Base-by-base conservation (phyloP, 345 rosid genomes). In the Sapria himalayana region DNA sequence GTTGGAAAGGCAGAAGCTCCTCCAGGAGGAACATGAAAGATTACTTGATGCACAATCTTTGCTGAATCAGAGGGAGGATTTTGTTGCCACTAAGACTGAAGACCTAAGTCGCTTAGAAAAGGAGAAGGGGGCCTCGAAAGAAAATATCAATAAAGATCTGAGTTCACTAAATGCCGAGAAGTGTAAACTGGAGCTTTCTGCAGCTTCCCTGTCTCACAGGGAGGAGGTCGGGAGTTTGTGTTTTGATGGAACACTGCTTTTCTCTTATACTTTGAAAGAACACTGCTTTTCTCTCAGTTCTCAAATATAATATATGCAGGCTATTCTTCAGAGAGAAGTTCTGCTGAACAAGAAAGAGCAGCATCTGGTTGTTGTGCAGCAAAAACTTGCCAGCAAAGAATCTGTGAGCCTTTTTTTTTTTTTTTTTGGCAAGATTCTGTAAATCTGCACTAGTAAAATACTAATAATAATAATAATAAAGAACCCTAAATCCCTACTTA, bases 31-130 rank as follows among this genome's bases (percentile, higher is more conserved):
- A 61, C 81, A 82, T 22, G 77, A 74, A 64, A 62, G 74, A 22
- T 59, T 89, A 44, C 72, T 84, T 32, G 84, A 82, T 51, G 75
- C 68, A 34, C 86, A 82, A 60, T 60, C 69, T 52, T 66, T 62
- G 9, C 70, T 82, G 46, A 82, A 73, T 58, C 79, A 73, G 58
- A 75, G 95, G 64, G 95, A 89, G 69, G 93, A 74, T 14, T 56
- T 69, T 57, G 62, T 79, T 51, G 70, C 71, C 49, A 54, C 57
- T 43, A 73, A 70, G 63, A 65, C 77, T 40, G 77, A 67, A 56
- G 93, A 89, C 54, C 45, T 82, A 48, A 60, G 51, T 57, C 74
- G 36, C 46, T 43, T 69, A 32, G 73, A 73, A 37, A 79, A 69
- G 54, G 67, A 64, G 44, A 37, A 79, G 36, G 76, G 77, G 56